These are phyloP conservation scores for Ceratocystis alfenasii DNA, from an alignment of 2,329 filamentous ascomycete species.

Conservation along the genomic window DNA sequence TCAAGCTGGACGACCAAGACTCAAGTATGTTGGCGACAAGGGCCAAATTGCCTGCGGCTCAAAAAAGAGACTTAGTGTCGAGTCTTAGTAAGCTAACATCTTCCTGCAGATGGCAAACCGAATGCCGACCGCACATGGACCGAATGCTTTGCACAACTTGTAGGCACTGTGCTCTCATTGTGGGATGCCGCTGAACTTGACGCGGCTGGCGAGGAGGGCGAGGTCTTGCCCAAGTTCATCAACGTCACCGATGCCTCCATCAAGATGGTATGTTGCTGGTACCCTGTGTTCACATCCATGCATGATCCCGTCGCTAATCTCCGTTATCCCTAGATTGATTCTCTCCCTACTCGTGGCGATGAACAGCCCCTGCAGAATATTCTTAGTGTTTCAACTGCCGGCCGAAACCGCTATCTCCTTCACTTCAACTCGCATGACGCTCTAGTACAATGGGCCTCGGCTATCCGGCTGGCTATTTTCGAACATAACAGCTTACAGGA, in stretches of 20 bases:
- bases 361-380: conserved; percentile 86
- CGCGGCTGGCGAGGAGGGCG: conserved; percentile 68
- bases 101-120: conserved; percentile 61
- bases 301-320: not conserved
- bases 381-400: conserved; percentile 87
- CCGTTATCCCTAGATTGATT: conserved; percentile 55
- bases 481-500: conserved; percentile 90
- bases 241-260: conserved; percentile 96
- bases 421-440: conserved; percentile 95
- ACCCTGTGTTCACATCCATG: not conserved
- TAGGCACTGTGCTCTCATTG: conserved; percentile 84
- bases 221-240: conserved; percentile 84
- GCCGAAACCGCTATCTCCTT: conserved; percentile 85
- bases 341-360: conserved; percentile 67
- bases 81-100: conserved; percentile 24
- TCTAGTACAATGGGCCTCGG: conserved; percentile 88
- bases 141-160: conserved; percentile 92
- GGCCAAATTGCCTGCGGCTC: too few relatives aligned
- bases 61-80: too few relatives aligned
- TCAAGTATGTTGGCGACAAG: conserved; percentile 50
- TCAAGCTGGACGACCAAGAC: conserved; percentile 93
- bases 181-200: conserved; percentile 94
- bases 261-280: conserved; percentile 66
- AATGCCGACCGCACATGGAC: conserved; percentile 82
- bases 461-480: conserved; percentile 85